Base-by-base conservation (phyloP, 1,139 yeast species). In the Petasospora fabianii region DNA sequence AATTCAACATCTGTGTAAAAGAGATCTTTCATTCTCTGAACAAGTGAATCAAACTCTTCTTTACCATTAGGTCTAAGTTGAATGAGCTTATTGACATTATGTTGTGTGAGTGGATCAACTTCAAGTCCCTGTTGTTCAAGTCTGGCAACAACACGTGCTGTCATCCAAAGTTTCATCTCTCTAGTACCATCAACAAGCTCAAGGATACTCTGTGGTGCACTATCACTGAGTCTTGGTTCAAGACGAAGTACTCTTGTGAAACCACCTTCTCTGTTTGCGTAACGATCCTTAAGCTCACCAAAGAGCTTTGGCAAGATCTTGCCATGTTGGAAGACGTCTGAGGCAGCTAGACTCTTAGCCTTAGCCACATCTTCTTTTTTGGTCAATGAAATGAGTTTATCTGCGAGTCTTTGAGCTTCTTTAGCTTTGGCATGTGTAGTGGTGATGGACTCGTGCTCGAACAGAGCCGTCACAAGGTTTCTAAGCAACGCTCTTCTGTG, bases 171-270 rank as follows among this genome's bases (percentile, higher is more conserved):
- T 53, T 82, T 78, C 68, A 85, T 73, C 57, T 87, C 96, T 50
- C 78, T 74, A 22, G 75, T 75, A 11, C 84, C 80, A 51, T 85
- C 96, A 2, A 92, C 95, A 38, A 94, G 69, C 62, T 94, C 98
- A 41, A 94, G 60, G 13, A 92, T 81, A 2, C 95, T 81, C 72
- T 85, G 92, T 17, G 94, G 92, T 0, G 97, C 96, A 49, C 82
- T 84, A 60, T 94, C 98, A 50, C 92, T 94, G 38, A 83, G 64
- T 53, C 98, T 73, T 24, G 94, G 88, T 61, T 92, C 97, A 48
- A 94, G 68, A 53, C 77, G 80, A 50, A 90, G 66, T 43, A 90
- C 77, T 49, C 98, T 75, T 12, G 97, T 88, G 66, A 82, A 92
- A 2, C 97, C 97, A 46, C 87, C 85, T 1, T 65, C 59, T 61